phyloP scores from a whole-genome alignment of 2,329 filamentous ascomycete species.

The Colletotrichum tanaceti region DNA sequence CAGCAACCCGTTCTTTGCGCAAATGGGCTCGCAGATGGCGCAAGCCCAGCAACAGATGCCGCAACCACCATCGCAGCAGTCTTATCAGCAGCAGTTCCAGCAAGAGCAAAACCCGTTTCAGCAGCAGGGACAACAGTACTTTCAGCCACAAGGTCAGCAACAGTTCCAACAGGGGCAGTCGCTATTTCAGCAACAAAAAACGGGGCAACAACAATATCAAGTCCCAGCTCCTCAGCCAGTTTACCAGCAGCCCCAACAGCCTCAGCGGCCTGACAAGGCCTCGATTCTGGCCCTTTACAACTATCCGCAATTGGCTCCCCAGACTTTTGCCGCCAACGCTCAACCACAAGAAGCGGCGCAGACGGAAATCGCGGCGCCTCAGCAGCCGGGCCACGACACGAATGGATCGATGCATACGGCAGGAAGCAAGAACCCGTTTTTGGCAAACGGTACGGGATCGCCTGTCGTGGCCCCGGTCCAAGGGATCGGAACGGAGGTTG shows the following conservation, averaged over 20 bases:
- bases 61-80: constrained; percentile 42
- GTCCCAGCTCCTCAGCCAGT: constrained; percentile 47
- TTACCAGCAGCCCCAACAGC: constrained; percentile 42
- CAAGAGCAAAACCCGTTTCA: constrained; percentile 43
- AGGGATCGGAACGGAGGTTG: constrained; percentile 41
- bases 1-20: constrained; percentile 50
- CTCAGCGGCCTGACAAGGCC: constrained; percentile 70
- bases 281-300: constrained; percentile 83
- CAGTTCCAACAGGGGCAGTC: constrained; percentile 45
- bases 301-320: constrained; percentile 65
- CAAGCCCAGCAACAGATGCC: constrained; percentile 42
- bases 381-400: constrained; percentile 18
- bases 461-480: constrained; percentile 25
- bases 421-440: constrained; percentile 69
- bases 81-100: constrained; percentile 45
- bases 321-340: constrained; percentile 48
- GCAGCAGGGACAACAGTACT: constrained; percentile 44
- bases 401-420: constrained; percentile 44
- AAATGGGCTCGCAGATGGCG: constrained; percentile 32
- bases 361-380: constrained; percentile 37
- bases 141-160: constrained; percentile 45
- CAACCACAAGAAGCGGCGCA: constrained; percentile 39
- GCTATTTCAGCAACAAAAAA: constrained; percentile 42
- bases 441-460: constrained; percentile 49
- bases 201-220: constrained; percentile 44